Evolutionary conservation across 208 protist species (phyloP).

Genomic region (Wallacemonas sp.): DNA sequence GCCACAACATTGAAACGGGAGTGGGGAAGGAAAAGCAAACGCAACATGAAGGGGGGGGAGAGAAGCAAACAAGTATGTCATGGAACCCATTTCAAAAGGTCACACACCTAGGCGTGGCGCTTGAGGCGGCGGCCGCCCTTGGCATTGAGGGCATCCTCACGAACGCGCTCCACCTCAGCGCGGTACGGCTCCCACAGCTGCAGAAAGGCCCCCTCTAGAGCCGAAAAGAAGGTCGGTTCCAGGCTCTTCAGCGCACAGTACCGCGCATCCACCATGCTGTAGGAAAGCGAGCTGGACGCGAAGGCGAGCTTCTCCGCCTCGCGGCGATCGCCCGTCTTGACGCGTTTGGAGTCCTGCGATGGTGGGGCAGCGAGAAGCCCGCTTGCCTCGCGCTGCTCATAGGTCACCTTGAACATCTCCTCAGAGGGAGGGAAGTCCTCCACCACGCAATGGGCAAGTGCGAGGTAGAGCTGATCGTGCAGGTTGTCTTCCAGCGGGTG

Average conservation of each 20-base stretch:
- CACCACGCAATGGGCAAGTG: constrained; percentile 71
- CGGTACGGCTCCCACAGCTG: constrained; percentile 84
- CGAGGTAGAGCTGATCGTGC: constrained; percentile 72
- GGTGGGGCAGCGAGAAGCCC: constrained; percentile 4
- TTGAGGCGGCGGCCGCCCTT: constrained; percentile 63
- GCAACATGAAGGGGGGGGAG: neutral
- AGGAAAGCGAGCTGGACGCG: constrained; percentile 54
- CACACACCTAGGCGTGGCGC: constrained; percentile 33
- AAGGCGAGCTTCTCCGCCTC: constrained; percentile 68
- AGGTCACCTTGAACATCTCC: constrained; percentile 81
- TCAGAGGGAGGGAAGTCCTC: constrained; percentile 41
- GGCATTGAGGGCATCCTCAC: constrained; percentile 66
- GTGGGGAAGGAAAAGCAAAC: neutral
- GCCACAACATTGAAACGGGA: neutral
- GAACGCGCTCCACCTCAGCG: constrained; percentile 68
- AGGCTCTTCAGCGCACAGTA: constrained; percentile 70
- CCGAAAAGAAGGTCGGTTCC: constrained; percentile 79
- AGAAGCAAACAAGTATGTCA: neutral
- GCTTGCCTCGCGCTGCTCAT: constrained; percentile 64
- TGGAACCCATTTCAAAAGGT: neutral
- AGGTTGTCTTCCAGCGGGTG: constrained; percentile 33
- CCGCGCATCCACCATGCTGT: constrained; percentile 66
- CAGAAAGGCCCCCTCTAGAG: constrained; percentile 71
- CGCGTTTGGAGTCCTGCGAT: constrained; percentile 26
- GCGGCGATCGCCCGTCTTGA: constrained; percentile 33